A percentile compares a stretch with the other conserved stretches of the same genome.
phyloP scores from a whole-genome alignment of 805 yeast genomes.

The Candida maris region DNA sequence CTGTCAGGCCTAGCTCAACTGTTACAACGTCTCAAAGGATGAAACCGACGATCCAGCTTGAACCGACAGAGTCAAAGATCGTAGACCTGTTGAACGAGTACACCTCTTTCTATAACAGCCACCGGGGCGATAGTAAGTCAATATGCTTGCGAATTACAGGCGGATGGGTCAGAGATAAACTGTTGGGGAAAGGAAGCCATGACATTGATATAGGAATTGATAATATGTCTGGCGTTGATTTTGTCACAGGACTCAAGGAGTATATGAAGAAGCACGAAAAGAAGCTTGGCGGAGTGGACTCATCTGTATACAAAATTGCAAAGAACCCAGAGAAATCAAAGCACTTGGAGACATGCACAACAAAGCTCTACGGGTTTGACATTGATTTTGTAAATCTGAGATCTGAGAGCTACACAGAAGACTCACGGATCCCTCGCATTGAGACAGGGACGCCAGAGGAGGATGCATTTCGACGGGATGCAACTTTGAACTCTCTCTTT shows the following conservation, averaged over 20 bases:
- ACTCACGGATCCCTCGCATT: constrained; percentile 80
- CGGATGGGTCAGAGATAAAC: constrained; percentile 97
- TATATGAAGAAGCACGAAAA: constrained; percentile 37
- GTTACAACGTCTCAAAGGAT: constrained; percentile 3
- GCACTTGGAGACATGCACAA: constrained; percentile 95
- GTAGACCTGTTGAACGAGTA: constrained; percentile 25
- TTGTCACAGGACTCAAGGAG: constrained; percentile 62
- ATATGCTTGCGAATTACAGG: constrained; percentile 77
- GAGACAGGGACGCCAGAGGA: constrained; percentile 86
- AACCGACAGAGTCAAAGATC: constrained; percentile 23
- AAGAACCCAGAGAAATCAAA: constrained; percentile 94
- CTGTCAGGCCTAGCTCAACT: too few species aligned
- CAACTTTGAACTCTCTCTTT: constrained; percentile 89
- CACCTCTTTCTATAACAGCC: constrained; percentile 22
- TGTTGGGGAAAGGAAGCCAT: constrained; percentile 73
- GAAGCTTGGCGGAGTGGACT: constrained; percentile 10
- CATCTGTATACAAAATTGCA: constrained; percentile 72
- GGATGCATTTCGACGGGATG: constrained; percentile 92
- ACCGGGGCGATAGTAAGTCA: constrained; percentile 11
- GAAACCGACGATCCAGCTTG: constrained; percentile 18
- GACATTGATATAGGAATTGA: constrained; percentile 94
- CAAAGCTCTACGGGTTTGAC: constrained; percentile 77
- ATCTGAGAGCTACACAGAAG: constrained; percentile 77
- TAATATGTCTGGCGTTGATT: constrained; percentile 76
- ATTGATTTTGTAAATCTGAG: constrained; percentile 92